Evolutionary conservation across 768 basidiomycete species (phyloP).

Genomic region (Podaxis sp.): DNA sequence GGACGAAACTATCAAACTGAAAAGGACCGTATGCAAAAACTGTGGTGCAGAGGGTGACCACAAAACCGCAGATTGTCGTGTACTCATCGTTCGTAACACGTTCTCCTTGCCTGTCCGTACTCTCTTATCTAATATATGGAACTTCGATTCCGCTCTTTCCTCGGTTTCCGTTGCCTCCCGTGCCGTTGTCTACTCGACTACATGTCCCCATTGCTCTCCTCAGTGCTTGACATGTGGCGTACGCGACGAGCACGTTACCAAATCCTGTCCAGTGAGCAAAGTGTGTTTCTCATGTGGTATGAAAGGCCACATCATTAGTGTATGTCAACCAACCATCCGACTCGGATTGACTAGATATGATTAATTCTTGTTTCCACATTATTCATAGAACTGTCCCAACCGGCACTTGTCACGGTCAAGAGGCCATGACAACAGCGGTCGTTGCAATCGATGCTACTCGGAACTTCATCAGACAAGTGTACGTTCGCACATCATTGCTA

Average conservation of each 20-base stretch:
- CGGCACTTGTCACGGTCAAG: conserved; percentile 31
- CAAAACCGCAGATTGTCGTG: conserved; percentile 63
- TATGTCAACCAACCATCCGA: conserved; percentile 27
- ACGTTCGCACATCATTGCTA: not conserved
- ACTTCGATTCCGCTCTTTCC: not conserved
- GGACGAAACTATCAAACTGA: conserved; percentile 39
- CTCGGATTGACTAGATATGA: not conserved
- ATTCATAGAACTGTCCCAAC: conserved; percentile 67
- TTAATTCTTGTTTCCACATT: conserved; percentile 7
- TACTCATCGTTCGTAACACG: conserved; percentile 57
- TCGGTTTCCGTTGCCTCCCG: not conserved
- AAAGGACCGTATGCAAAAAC: conserved; percentile 65
- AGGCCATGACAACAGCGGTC: conserved; percentile 18
- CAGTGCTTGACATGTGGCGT: conserved; percentile 83
- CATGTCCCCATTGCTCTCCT: not conserved
- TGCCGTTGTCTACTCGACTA: not conserved
- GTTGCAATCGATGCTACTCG: conserved; percentile 72
- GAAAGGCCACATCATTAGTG: conserved; percentile 78
- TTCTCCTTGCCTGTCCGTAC: conserved; percentile 14
- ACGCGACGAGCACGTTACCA: conserved; percentile 74
- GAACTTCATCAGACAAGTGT: conserved; percentile 64
- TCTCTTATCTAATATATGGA: conserved; percentile 4
- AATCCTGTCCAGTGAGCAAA: conserved; percentile 79
- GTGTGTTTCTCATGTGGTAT: conserved; percentile 79
- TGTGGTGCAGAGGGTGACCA: conserved; percentile 78